phyloP scores from a whole-genome alignment of 2,329 filamentous ascomycete genomes.

The Pseudocercospora ulei region DNA sequence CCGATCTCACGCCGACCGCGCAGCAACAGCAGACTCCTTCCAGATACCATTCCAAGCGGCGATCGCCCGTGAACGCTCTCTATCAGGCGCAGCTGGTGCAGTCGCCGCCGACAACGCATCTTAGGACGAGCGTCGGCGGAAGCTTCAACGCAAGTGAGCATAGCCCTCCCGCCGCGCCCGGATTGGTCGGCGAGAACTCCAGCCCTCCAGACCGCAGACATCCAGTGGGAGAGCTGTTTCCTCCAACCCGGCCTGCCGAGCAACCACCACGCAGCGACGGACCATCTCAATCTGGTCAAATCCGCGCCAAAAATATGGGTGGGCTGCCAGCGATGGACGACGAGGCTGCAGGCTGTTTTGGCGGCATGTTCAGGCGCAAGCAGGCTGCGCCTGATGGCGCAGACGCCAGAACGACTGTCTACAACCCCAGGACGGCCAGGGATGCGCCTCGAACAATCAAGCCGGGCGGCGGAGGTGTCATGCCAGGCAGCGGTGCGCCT shows the following conservation, averaged over 20 bases:
- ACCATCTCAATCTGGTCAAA: conserved; percentile 29
- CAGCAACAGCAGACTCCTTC: conserved; percentile 17
- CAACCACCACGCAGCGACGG: conserved; percentile 22
- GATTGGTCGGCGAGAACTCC: conserved; percentile 8
- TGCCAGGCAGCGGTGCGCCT: conserved; percentile 61
- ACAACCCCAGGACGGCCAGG: conserved; percentile 22
- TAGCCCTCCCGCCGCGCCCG: not conserved
- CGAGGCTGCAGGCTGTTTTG: conserved; percentile 28
- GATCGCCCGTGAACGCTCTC: conserved; percentile 16
- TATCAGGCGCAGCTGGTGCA: conserved; percentile 19
- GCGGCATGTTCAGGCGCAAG: conserved; percentile 33
- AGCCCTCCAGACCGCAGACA: conserved; percentile 6
- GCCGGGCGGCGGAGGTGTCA: conserved; percentile 41
- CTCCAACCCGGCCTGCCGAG: conserved; percentile 23
- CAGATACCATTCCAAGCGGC: conserved; percentile 22
- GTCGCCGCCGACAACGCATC: conserved; percentile 13
- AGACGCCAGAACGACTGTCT: conserved; percentile 14
- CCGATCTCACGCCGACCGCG: conserved; percentile 13
- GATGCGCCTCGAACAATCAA: conserved; percentile 33
- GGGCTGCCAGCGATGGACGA: conserved; percentile 24
- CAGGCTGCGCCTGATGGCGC: conserved; percentile 21
- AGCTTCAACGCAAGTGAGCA: not conserved
- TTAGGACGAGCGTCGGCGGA: conserved; percentile 13
- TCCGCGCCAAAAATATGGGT: conserved; percentile 28
- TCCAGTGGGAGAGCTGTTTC: conserved; percentile 29